Base-by-base conservation (phyloP, 2,329 filamentous ascomycete genomes). In the Fusarium sp. region DNA sequence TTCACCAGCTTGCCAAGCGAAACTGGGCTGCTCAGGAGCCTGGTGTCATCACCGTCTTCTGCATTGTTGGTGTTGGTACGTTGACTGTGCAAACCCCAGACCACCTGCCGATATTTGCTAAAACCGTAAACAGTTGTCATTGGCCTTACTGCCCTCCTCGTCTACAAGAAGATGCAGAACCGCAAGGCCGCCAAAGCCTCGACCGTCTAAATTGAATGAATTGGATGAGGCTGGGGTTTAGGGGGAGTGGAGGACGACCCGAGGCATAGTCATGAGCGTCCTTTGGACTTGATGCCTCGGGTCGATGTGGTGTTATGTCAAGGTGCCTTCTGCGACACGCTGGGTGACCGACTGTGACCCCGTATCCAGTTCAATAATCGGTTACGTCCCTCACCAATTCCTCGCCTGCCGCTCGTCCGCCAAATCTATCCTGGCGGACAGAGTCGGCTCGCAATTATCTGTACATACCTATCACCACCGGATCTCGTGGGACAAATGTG, bases 1-100 rank as follows among this genome's bases (percentile, higher is more conserved):
- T 76, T 44, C 62, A 72, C 72, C 72, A 77, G 68, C 70, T 79
- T 42, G 70, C 65, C 65, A 78, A 77, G 76, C 77, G 78, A 61
- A 79, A 73, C 74, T 80, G 76, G 76, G 69, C 78, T 47, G 54
- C 70, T 27, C 60, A 67, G 52, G 73, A 80, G 49, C 70, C 71
- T 47, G 78, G 78, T 68, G 75, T 78, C 63, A 71, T 79, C 57
- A 72, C 78, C 48, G 78, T 80, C 64, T 78, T 80, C 67, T 75
- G 72, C 69, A 79, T 80, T 49, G 72, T 79, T 62, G 75, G 73
- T 55, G 48, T 78, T 46, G 76, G 76, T 78, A 75, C 42, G 75
- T 49, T n/a, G 19, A 19, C 14, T 29, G 29, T 46, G 8, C n/a
- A 21, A n/a, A 21, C 19, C n/a, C 36, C 36, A 19, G 14, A 4